A percentile compares a stretch with the other conserved stretches of the same genome.
phyloP scores from a whole-genome alignment of 495 filamentous ascomycete genomes.

The Penicillium odoratum region DNA sequence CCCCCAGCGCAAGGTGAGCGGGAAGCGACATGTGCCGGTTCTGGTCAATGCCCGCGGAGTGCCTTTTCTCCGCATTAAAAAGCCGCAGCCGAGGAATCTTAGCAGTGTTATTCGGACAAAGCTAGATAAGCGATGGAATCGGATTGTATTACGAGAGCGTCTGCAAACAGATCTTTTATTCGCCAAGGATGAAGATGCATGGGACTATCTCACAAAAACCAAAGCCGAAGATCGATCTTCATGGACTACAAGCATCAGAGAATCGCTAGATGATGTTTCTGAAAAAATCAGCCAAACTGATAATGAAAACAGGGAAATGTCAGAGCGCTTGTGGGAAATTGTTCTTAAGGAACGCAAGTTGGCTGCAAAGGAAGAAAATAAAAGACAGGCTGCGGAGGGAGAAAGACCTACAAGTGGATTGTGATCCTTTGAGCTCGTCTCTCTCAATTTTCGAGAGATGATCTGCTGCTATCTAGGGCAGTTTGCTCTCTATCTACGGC shows the following conservation, averaged over 20 bases:
- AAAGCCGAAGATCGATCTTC: conserved; percentile 14
- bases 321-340: conserved; percentile 43
- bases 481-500: background rate
- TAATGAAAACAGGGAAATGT: conserved; percentile 27
- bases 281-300: conserved; percentile 27
- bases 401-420: background rate
- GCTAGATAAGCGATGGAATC: conserved; percentile 41
- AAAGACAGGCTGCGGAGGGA: conserved; percentile 6
- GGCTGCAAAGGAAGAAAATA: conserved; percentile 32
- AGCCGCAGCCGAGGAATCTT: conserved; percentile 63
- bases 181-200: conserved; percentile 57
- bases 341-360: conserved; percentile 44
- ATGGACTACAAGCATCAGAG: conserved; percentile 27
- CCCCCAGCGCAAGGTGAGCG: conserved; percentile 47
- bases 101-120: conserved; percentile 57
- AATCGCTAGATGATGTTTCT: conserved; percentile 20
- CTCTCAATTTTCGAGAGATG: background rate
- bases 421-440: background rate
- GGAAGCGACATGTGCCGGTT: conserved; percentile 58
- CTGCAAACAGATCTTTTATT: conserved; percentile 39
- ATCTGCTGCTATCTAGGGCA: background rate
- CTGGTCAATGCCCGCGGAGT: conserved; percentile 58
- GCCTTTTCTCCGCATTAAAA: conserved; percentile 70
- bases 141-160: conserved; percentile 30
- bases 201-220: conserved; percentile 44